phyloP scores from a whole-genome alignment of 495 filamentous ascomycete species.

The Hyaloscypha hepaticicola region DNA sequence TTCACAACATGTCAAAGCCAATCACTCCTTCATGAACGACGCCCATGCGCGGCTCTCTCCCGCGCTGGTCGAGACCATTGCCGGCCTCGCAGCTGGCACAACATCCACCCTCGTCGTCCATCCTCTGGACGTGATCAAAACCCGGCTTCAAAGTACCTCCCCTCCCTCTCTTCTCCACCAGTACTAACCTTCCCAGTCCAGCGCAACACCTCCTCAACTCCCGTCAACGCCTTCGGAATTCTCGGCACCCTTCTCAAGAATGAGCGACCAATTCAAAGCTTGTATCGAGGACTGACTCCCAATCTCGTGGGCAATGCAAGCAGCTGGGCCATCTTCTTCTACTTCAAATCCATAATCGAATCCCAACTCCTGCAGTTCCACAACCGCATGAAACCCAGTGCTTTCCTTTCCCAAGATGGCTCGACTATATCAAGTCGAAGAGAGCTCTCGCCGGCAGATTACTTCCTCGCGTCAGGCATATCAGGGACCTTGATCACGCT shows the following conservation, averaged over 20 bases:
- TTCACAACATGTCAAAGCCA: conserved; percentile 21
- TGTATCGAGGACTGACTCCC: conserved; percentile 87
- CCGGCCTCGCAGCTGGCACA: conserved; percentile 85
- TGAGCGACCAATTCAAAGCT: conserved; percentile 52
- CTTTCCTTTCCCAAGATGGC: background rate
- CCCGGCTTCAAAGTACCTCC: conserved; percentile 77
- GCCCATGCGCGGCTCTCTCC: conserved; percentile 41
- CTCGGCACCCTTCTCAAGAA: conserved; percentile 43
- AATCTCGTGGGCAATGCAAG: conserved; percentile 89
- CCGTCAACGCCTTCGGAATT: conserved; percentile 43
- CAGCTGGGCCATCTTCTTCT: conserved; percentile 92
- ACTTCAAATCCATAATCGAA: conserved; percentile 54
- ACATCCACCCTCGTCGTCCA: conserved; percentile 79
- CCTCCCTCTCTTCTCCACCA: background rate
- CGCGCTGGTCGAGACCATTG: conserved; percentile 83
- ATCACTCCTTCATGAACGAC: conserved; percentile 29
- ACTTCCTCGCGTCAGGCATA: conserved; percentile 75
- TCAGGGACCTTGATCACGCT: conserved; percentile 75
- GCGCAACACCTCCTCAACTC: conserved; percentile 28
- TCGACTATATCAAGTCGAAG: background rate
- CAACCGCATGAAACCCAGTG: background rate
- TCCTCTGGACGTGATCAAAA: conserved; percentile 94
- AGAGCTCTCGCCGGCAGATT: conserved; percentile 62
- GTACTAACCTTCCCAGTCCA: conserved; percentile 25
- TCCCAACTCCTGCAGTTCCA: conserved; percentile 27